Conservation (phyloP, 73 alveolate genomes). For the Paramecium pentaurelia region DNA sequence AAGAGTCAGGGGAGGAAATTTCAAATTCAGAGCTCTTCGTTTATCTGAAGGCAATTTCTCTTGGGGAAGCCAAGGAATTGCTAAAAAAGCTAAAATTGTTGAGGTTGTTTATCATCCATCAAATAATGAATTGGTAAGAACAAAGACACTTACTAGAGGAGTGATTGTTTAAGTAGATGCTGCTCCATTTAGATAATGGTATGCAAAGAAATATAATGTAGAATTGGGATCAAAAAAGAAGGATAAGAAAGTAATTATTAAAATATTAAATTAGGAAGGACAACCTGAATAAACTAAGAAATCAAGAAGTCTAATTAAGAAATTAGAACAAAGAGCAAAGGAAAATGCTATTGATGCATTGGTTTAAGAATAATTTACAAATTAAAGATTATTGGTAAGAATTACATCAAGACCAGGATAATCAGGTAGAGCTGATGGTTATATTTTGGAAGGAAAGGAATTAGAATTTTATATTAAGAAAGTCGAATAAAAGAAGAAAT, state of each 20-base stretch:
- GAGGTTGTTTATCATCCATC: constrained; percentile 97
- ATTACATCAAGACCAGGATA: constrained; percentile 98
- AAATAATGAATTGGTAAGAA: constrained; percentile 97
- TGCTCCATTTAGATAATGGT: constrained; percentile 95
- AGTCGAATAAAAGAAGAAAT: constrained; percentile 68
- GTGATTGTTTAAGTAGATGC: constrained; percentile 94
- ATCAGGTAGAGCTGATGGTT: constrained; percentile 98
- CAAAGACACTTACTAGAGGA: constrained; percentile 96
- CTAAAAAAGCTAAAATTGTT: constrained; percentile 79
- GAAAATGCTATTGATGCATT: constrained; percentile 68
- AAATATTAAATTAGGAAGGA: background rate
- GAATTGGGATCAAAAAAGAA: constrained; percentile 77
- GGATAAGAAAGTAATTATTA: constrained; percentile 45
- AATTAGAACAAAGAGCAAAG: constrained; percentile 68
- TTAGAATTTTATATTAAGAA: constrained; percentile 91
- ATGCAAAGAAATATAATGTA: constrained; percentile 80
- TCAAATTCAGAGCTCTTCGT: constrained; percentile 93
- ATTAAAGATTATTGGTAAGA: constrained; percentile 95
- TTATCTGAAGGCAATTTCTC: constrained; percentile 92
- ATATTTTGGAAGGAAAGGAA: constrained; percentile 96
- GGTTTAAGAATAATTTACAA: constrained; percentile 79
- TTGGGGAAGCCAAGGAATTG: constrained; percentile 85
- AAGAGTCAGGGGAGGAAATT: constrained; percentile 91
- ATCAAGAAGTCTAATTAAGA: constrained; percentile 72
- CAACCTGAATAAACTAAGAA: constrained; percentile 62